Base-by-base conservation (phyloP, 768 basidiomycete genomes). In the Pleurotus ostreatus region DNA sequence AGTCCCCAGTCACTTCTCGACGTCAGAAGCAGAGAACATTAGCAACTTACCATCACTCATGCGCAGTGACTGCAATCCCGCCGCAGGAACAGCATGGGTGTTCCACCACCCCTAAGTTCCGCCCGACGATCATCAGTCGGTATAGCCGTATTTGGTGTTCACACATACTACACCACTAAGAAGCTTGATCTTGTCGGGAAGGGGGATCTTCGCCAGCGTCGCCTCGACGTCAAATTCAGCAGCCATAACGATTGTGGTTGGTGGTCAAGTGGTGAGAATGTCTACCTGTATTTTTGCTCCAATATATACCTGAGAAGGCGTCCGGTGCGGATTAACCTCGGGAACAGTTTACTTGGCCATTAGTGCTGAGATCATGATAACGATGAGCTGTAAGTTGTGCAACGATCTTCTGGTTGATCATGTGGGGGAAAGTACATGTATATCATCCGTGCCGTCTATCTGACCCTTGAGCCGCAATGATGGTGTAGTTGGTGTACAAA, bases 101-200 rank as follows among this genome's bases (percentile, higher is more conserved):
- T 77, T 73, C 78, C 77, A 79, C 76, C 73, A 77, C 43, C 74
- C 78, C 77, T 78, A 56, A 40, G 16, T 20, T 9, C 13, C 37
- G 8, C 23, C 46, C 23, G 48, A 49, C 26, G n/a, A 53, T 40
- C 23, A 30, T 53, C 39, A 53, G 15, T n/a, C 20, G 20, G 15
- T 25, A 48, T 49, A 26, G 11, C 18, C 51, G n/a, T 9, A 41
- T 12, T 6, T 20, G 46, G 20, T 11, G 40, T 18, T 16, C 15
- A 22, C 4, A 57, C 67, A 59, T 54, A 78, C 78, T 43, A 66
- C 59, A 44, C 78, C 78, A 41, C 71, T 65, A 18, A 80, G 67
- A 23, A 80, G 68, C 56, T 77, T 77, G 60, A 79, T 73, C 59
- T 79, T 79, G 59, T 77, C 67, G 2, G 63, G 58, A 15, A 76